phyloP scores from a whole-genome alignment of 106 monocot genomes.

The Platanthera guangdongensis region DNA sequence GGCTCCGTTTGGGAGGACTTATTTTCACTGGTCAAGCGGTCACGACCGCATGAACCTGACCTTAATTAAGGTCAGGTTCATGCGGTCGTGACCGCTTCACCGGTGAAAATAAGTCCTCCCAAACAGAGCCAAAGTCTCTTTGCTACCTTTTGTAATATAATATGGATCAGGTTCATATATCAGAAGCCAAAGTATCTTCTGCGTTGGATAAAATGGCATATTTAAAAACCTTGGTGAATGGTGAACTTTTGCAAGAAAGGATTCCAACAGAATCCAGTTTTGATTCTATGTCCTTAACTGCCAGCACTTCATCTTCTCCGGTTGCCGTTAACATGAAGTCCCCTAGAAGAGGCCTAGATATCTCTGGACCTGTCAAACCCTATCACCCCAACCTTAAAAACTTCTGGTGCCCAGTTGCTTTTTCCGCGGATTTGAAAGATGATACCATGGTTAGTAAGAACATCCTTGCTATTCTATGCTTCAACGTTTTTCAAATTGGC shows the following conservation, averaged over 20 bases:
- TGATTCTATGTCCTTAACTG: slow-evolving; percentile 19
- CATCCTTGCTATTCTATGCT: not conserved
- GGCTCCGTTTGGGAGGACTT: too few relatives aligned
- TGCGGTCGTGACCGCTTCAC: too few relatives aligned
- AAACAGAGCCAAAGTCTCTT: too few relatives aligned
- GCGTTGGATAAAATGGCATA: slow-evolving; percentile 81
- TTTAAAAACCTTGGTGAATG: slow-evolving; percentile 71
- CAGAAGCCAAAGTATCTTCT: slow-evolving; percentile 70
- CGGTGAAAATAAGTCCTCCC: too few relatives aligned
- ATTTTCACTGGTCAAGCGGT: too few relatives aligned
- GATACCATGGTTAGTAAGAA: slow-evolving; percentile 20
- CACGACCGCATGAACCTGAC: too few relatives aligned
- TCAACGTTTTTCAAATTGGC: not conserved
- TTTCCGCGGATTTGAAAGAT: slow-evolving; percentile 16
- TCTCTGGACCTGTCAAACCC: slow-evolving; percentile 22
- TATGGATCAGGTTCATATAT: slow-evolving; percentile 71
- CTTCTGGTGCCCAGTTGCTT: slow-evolving; percentile 28
- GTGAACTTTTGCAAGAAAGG: slow-evolving; percentile 49
- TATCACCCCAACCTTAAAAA: slow-evolving; percentile 24
- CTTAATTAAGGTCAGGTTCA: too few relatives aligned
- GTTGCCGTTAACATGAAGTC: slow-evolving; percentile 16
- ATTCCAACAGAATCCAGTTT: slow-evolving; percentile 34
- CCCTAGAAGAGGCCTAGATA: slow-evolving; percentile 46
- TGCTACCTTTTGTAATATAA: not conserved
- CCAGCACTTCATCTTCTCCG: slow-evolving; percentile 47